A percentile compares a stretch with the other conserved stretches of the same genome.
Evolutionary conservation across 139 green algal genomes (phyloP).

Genomic region (Coelastrella sp.): DNA sequence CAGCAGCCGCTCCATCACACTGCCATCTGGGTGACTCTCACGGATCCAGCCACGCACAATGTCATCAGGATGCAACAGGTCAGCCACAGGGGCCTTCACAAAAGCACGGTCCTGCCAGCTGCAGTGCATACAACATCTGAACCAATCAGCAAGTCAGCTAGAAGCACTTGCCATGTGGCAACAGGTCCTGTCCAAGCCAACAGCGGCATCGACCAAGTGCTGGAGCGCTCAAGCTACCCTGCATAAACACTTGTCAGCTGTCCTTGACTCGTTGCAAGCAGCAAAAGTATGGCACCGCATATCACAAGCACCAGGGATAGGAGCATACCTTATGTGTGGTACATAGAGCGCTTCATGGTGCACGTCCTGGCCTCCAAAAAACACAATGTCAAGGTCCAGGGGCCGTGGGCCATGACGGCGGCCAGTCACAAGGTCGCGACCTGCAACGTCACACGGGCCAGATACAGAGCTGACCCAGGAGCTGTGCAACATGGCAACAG

Average conservation of each 20-base stretch:
- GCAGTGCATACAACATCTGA: not conserved
- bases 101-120: conserved; percentile 91
- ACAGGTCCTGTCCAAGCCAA: too few relatives aligned
- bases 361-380: conserved; percentile 75
- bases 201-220: not conserved
- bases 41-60: conserved; percentile 18
- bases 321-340: conserved; percentile 75
- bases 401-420: conserved; percentile 87
- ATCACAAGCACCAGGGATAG: not conserved
- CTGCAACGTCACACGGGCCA: conserved; percentile 33
- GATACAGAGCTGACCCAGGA: too few relatives aligned
- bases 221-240: too few relatives aligned
- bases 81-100: conserved; percentile 88
- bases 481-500: too few relatives aligned
- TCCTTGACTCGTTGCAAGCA: not conserved
- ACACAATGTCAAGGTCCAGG: conserved; percentile 98
- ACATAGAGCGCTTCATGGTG: conserved; percentile 70
- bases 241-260: too few relatives aligned
- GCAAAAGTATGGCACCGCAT: not conserved
- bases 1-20: conserved; percentile 37
- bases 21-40: not conserved
- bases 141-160: too few relatives aligned
- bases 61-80: conserved; percentile 55
- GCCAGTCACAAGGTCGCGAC: conserved; percentile 66
- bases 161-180: too few relatives aligned